These are phyloP conservation scores for Sporothrix protearum DNA, from an alignment of 2,329 filamentous ascomycete genomes.

Conservation along the genomic window DNA sequence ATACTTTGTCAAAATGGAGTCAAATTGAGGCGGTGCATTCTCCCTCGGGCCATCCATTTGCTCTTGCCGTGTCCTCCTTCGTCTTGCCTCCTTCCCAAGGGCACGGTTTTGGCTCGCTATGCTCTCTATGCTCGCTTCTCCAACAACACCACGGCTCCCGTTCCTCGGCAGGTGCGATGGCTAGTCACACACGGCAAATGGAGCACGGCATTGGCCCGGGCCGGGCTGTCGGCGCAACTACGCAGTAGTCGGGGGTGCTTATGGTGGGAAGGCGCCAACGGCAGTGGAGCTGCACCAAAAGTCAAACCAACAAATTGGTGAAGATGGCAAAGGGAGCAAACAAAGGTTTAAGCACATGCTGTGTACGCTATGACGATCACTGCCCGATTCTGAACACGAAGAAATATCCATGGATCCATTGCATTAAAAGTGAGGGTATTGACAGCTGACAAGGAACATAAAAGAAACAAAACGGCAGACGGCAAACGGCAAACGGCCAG, in stretches of 20 bases:
- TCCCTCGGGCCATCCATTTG: not conserved
- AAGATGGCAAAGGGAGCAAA: not conserved
- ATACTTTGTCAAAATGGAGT: not conserved
- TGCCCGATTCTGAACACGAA: not conserved
- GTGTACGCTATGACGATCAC: not conserved
- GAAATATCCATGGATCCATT: not conserved
- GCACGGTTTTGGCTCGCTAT: not conserved
- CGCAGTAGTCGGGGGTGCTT: not conserved
- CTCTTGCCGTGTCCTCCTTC: not conserved
- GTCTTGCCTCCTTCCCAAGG: not conserved
- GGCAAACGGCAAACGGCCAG: not conserved
- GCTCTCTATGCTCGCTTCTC: not conserved
- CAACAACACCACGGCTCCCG: no score
- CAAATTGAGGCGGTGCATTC: not conserved
- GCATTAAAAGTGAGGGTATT: slow-evolving; percentile 14
- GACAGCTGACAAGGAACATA: not conserved
- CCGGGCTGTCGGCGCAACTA: slow-evolving; percentile 18
- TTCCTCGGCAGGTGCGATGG: not conserved
- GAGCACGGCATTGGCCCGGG: slow-evolving; percentile 24
- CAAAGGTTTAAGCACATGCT: no score
- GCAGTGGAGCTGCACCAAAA: not conserved
- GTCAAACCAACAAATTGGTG: not conserved
- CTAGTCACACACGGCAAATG: not conserved
- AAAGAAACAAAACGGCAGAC: not conserved
- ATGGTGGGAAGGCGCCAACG: not conserved